Base-by-base conservation (phyloP, 2,329 filamentous ascomycete genomes). In the Myriosclerotinia curreyana region DNA sequence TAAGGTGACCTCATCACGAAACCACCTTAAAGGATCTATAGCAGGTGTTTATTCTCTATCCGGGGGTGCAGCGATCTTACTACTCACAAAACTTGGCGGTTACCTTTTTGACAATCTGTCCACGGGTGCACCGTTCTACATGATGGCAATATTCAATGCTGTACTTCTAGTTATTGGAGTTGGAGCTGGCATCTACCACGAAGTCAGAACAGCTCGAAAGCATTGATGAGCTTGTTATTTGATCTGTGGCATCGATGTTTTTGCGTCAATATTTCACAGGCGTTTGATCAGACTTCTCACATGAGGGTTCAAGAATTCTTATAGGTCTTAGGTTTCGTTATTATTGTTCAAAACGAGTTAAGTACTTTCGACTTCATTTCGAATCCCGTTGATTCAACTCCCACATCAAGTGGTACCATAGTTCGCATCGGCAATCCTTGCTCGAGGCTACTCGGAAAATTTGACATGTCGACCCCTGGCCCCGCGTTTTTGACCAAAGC, bases 11-110 rank as follows among this genome's bases (percentile, higher is more conserved):
- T 28, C 51, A 15, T 72, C 65, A 69, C 70, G 69, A 68, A 72
- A 66, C 51, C 74, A 76, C 62, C 83, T 98, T 61, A 98, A 98
- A 78, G 95, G 95, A 15, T 94, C 91, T 17, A 95, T 99, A 69
- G 94, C 95, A 0, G 95, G 95, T 2, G 88, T 97, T 0, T 99
- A 99, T 76, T 96, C 91, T 61, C 85, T 96, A 67, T 92, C 89
- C 64, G 95, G 95, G 14, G 95, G 94, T 17, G 89, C 87, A 0
- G 95, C 93, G 0, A 99, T 99, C 60, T 76, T 99, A 62, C 77
- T 98, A 6, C 82, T 99, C 20, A 98, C 95, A 0, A 99, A 99
- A 77, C 76, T 95, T 5, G 95, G 95, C 15, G 95, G 95, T 0
- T 85, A 86, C 46, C 77, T 97, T 55, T 99, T 98, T 73, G 95